Base-by-base conservation (phyloP, 345 rosid genomes). In the Raphanus sativus region DNA sequence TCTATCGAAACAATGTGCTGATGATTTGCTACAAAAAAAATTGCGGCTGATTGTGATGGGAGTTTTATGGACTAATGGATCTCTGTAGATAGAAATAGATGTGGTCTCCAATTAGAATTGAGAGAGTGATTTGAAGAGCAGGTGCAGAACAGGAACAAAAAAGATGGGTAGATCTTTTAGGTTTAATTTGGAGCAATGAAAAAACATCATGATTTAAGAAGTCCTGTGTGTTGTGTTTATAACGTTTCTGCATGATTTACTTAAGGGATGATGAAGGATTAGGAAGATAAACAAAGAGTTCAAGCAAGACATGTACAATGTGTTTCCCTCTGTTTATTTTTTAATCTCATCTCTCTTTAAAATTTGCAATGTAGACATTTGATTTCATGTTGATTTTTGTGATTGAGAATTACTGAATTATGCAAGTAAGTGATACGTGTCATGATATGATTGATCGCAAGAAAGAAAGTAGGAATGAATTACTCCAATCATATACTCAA, bases 1-100 rank as follows among this genome's bases (percentile, higher is more conserved):
- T 68, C 82, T 68, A 79, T 79, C 9, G 77, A 73, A 61, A 78
- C 81, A 66, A 78, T 78, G 81, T 78, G 81, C 30, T 77, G 8
- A 77, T 68, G 62, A 74, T n/a, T 50, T 73, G 61, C 62, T 62
- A 65, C n/a, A 50, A 50, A 50, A 50, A 50, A 50, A 0, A 21
- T 21, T 40, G 15, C 32, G 21, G 67, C 68, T 60, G 79, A 60
- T 61, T 17, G 52, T 60, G 73, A 61, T 61, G 42, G 34, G 40
- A 62, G 12, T 33, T 69, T 56, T 56, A 40, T 71, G 62, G 66
- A 32, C 76, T 71, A 71, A 58, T 77, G 71, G 76, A 71, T 71
- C 81, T 71, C 38, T 77, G 73, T 78, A 78, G 73, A 75, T 72
- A 66, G 59, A 32, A 25, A 0, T 77, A 70, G 80, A 54, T 63